Percentiles rank a stretch among this genome's conserved stretches.
Conservation (phyloP, 345 rosid species). For the Stellera chamaejasme region DNA sequence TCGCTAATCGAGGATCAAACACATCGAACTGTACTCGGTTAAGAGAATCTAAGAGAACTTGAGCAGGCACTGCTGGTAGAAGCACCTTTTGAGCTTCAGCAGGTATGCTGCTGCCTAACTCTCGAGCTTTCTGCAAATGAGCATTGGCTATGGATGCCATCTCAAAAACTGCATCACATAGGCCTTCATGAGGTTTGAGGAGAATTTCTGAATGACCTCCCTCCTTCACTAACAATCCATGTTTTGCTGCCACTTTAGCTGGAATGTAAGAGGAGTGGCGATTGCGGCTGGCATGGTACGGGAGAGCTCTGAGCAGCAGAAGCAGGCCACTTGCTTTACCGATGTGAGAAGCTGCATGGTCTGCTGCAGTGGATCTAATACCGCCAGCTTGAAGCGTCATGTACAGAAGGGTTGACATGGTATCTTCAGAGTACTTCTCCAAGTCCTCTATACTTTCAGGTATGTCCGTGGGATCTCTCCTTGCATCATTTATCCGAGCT, state of each 20-base stretch:
- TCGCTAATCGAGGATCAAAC: conserved; percentile 64
- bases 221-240: conserved; percentile 55
- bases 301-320: conserved; percentile 64
- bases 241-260: conserved; percentile 54
- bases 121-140: conserved; percentile 80
- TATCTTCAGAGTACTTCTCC: conserved; percentile 86
- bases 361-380: conserved; percentile 67
- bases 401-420: conserved; percentile 67
- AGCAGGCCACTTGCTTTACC: conserved; percentile 95
- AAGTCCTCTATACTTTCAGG: conserved; percentile 63
- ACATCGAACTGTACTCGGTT: conserved; percentile 65
- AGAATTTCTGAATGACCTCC: conserved; percentile 52
- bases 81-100: conserved; percentile 66
- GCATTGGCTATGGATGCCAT: conserved; percentile 83
- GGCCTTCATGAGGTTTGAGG: conserved; percentile 56
- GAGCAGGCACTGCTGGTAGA: conserved; percentile 72
- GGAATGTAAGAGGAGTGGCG: conserved; percentile 70
- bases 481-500: conserved; percentile 77
- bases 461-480: conserved; percentile 50
- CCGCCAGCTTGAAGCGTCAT: conserved; percentile 84
- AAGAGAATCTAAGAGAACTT: conserved; percentile 53
- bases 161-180: conserved; percentile 63
- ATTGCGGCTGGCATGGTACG: conserved; percentile 70
- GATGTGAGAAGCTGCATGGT: conserved; percentile 86
- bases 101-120: conserved; percentile 51